These are phyloP conservation scores for Saxispiralis lemnorum DNA, from an alignment of 495 filamentous ascomycete genomes.

Conservation along the genomic window DNA sequence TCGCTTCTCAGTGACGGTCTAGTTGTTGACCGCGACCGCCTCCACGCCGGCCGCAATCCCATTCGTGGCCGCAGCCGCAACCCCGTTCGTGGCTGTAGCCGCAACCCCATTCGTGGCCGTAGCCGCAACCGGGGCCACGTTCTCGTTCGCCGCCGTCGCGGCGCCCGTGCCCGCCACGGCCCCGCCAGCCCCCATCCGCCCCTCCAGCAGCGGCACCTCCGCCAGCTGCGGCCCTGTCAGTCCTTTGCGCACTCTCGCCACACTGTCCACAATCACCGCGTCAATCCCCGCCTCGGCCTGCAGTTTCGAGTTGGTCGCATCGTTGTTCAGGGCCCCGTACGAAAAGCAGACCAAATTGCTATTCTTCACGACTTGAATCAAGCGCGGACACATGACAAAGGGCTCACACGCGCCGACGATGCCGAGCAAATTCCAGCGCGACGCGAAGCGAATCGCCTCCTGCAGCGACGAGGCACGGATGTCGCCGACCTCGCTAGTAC, in stretches of 20 bases:
- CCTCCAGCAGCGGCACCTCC: no score
- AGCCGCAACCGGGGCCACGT: no score
- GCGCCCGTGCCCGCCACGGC: no score
- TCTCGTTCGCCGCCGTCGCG: no score
- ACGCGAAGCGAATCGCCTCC: slow-evolving; percentile 86
- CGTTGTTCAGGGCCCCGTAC: slow-evolving; percentile 79
- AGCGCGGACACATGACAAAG: slow-evolving; percentile 68
- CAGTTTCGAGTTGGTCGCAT: slow-evolving; percentile 60
- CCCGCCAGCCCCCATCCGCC: no score
- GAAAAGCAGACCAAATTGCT: slow-evolving; percentile 88
- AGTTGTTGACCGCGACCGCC: no score
- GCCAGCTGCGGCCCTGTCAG: slow-evolving; percentile 29
- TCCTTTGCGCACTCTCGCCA: slow-evolving; percentile 63
- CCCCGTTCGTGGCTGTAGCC: no score
- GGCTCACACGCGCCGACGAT: slow-evolving; percentile 74
- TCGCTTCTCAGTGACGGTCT: no score
- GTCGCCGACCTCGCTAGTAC: slow-evolving; percentile 58
- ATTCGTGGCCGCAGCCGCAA: no score
- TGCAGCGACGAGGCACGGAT: slow-evolving; percentile 83
- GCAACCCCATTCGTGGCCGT: no score
- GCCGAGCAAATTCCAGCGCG: slow-evolving; percentile 82
- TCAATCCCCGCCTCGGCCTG: slow-evolving; percentile 94
- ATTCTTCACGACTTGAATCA: slow-evolving; percentile 92
- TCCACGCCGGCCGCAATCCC: no score
- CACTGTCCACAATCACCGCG: slow-evolving; percentile 88